Base-by-base conservation (phyloP, 2,329 filamentous ascomycete species). In the Ilyonectria sp. region DNA sequence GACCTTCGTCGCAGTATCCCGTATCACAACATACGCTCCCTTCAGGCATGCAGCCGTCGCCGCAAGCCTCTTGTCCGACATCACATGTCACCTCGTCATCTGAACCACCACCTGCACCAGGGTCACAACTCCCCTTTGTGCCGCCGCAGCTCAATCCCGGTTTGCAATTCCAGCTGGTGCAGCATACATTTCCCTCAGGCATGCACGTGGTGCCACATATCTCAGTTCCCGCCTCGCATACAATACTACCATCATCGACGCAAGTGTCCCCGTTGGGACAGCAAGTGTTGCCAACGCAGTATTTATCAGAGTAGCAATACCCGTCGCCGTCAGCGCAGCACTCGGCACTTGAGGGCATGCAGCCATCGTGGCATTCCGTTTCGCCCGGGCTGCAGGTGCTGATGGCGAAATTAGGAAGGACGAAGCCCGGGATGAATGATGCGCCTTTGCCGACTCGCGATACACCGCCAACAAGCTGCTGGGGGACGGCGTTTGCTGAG, bases 121-220 rank as follows among this genome's bases (percentile, higher is more conserved):
- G 3, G 7, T 33, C 31, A 33, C 31, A 33, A 33, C 2, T 33
- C 31, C 31, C 31, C 31, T 33, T 11, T 33, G 11, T 2, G 8
- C 11, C 31, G 7, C 31, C 11, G 9, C 31, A 33, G 11, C 8
- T 11, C 9, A 9, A 9, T 9, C 11, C 11, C 31, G 31, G 31
- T 3, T 33, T 6, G 31, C 31, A 33, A 33, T 33, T 9, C 31
- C 31, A 33, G 31, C 31, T 11, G 2, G 8, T 11, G 19, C 50
- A 61, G 50, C 49, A 61, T 8, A 61, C 59, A n/a, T 47, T 54
- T 3, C 59, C 40, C 5, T 23, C 44, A 9, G 63, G 57, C 57
- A 66, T 66, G 46, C 63, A 66, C 13, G 46, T 33, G n/a, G 19
- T 35, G 23, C 57, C 57, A 43, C 63, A 66, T 3, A 15, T 8